phyloP scores from a whole-genome alignment of 371 early-diverging fungal genomes.

The Batrachochytrium dendrobatidis region DNA sequence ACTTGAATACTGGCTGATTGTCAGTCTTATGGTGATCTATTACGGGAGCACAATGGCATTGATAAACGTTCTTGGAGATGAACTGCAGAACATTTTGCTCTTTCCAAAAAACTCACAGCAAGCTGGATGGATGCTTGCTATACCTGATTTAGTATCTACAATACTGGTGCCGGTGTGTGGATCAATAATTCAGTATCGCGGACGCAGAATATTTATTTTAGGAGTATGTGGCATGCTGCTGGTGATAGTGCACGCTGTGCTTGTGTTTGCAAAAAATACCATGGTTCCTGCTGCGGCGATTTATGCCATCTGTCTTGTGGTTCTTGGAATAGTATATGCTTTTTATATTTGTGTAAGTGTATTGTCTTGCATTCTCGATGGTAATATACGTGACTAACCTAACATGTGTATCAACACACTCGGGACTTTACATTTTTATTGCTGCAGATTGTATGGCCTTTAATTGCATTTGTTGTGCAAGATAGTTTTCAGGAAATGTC shows the following conservation, averaged over 20 bases:
- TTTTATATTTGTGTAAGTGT: conserved; percentile 1
- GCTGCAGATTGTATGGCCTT: conserved; percentile 7
- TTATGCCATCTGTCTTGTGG: not conserved
- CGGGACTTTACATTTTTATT: not conserved
- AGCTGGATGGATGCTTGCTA: not conserved
- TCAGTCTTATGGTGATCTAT: not conserved
- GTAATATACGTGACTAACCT: too few relatives aligned
- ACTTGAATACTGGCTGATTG: conserved; percentile 2
- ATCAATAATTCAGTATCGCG: not conserved
- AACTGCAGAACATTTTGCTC: not conserved
- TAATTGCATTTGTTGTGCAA: conserved; percentile 1
- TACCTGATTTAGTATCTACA: conserved; percentile 6
- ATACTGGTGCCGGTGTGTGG: conserved; percentile 5
- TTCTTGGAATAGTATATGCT: conserved; percentile 1
- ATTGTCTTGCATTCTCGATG: not conserved
- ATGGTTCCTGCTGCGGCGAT: not conserved
- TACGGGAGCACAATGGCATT: conserved; percentile 6
- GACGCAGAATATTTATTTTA: not conserved
- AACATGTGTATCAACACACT: not conserved
- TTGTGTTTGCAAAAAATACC: not conserved
- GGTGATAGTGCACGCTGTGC: not conserved
- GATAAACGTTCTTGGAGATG: conserved; percentile 3
- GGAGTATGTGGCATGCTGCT: not conserved
- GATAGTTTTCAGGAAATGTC: not conserved
- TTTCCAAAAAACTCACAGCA: not conserved